Base-by-base conservation (phyloP, 306 rosid genomes). In the Cyclanthera cordifolia region DNA sequence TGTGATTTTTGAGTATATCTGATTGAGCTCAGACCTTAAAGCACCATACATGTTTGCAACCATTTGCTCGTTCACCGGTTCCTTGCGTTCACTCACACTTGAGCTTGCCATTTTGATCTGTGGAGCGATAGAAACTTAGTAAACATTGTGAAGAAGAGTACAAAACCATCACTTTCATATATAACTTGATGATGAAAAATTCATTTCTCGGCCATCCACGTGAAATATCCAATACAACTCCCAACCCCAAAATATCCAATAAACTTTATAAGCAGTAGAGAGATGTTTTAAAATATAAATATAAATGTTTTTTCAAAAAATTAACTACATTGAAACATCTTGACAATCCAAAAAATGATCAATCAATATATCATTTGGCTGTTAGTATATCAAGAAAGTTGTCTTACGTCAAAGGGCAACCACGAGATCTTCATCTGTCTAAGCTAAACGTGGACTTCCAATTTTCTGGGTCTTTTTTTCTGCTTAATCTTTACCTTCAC, bases 21-120 rank as follows among this genome's bases (percentile, higher is more conserved):
- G 96, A 81, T 93, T 93, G 74, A 93, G 96, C 16, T 93, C 98
- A 3, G 91, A 78, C 77, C 96, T 89, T 95, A 87, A 80, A 21
- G 81, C 74, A 25, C 87, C 95, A 56, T 89, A 93, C 82, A 74
- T 81, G 78, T 93, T 93, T 50, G 96, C 96, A 14, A 89, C 82
- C 39, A 83, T 87, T 83, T 89, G 96, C 64, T 93, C 98, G 60
- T 93, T 93, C 67, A 86, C 67, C 15, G 88, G 90, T 77, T 92
- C 97, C 67, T 71, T 80, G 69, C 69, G 83, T 53, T 84, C 88
- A 64, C 80, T 79, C 80, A 83, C 97, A 21, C 76, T 74, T 56
- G 39, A 78, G 73, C 79, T 77, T 50, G 93, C 91, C 96, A 89
- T 89, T 78, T 61, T 82, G 73, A 82, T 79, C 84, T 72, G 19